These are phyloP conservation scores for Alternaria ethzedia DNA, from an alignment of 2,329 filamentous ascomycete genomes.

Conservation along the genomic window DNA sequence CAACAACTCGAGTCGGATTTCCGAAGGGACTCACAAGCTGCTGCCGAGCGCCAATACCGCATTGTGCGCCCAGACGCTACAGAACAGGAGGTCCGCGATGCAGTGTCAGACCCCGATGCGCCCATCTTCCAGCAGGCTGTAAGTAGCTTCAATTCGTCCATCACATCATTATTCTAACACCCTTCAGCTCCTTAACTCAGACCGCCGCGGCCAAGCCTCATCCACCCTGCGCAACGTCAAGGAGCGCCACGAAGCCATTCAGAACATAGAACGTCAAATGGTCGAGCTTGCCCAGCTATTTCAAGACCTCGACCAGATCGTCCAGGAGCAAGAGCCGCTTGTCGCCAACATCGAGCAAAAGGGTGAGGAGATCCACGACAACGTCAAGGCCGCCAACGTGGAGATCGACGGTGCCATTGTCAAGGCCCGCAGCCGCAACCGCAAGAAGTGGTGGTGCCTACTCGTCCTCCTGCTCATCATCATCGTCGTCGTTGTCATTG, in stretches of 20 bases:
- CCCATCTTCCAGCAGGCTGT: slow-evolving; percentile 87
- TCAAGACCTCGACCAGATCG: slow-evolving; percentile 84
- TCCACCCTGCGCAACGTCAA: slow-evolving; percentile 80
- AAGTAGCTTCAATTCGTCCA: slow-evolving; percentile 26
- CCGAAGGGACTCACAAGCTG: slow-evolving; percentile 78
- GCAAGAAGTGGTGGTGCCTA: slow-evolving; percentile 98
- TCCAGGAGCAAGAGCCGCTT: slow-evolving; percentile 83
- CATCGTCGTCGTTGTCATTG: slow-evolving; percentile 49
- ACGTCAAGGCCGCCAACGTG: slow-evolving; percentile 83
- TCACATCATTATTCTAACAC: slow-evolving; percentile 15
- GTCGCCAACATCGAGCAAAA: slow-evolving; percentile 84
- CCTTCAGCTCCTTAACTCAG: slow-evolving; percentile 73
- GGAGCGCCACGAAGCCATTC: slow-evolving; percentile 82
- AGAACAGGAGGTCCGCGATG: slow-evolving; percentile 77
- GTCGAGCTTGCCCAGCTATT: slow-evolving; percentile 86
- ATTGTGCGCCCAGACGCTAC: slow-evolving; percentile 85
- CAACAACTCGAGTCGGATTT: slow-evolving; percentile 81
- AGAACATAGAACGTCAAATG: slow-evolving; percentile 92
- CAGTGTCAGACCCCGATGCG: slow-evolving; percentile 74
- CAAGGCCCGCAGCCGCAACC: slow-evolving; percentile 69
- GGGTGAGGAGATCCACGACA: slow-evolving; percentile 81
- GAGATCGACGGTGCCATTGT: slow-evolving; percentile 82
- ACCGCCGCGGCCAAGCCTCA: slow-evolving; percentile 80
- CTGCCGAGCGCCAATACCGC: slow-evolving; percentile 86
- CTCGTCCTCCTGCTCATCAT: slow-evolving; percentile 64